Conservation (phyloP, 148 eudicot genomes). For the Euryodendron excelsum region DNA sequence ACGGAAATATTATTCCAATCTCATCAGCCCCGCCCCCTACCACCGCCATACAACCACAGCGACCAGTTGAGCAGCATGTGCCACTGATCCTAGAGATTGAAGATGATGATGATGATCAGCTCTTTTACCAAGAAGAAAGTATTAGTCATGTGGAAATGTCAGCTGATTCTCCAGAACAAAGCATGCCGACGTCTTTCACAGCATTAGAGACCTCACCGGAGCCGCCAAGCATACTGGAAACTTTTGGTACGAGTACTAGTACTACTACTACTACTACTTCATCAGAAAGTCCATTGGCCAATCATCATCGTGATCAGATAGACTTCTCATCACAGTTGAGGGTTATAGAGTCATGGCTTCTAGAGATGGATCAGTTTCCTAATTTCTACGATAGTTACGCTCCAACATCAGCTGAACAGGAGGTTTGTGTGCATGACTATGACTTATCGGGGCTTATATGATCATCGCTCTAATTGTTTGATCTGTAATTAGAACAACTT, state of each 20-base stretch:
- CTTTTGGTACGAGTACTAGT: neutral
- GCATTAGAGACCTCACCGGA: too few species aligned
- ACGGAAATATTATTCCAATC: neutral
- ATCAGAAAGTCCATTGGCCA: neutral
- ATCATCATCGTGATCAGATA: neutral
- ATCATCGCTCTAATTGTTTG: neutral
- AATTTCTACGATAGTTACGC: neutral
- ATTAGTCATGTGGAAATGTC: too few species aligned
- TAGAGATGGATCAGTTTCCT: constrained; percentile 14
- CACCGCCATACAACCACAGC: neutral
- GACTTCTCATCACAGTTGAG: neutral
- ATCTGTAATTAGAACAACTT: too few species aligned
- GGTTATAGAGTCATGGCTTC: constrained; percentile 11
- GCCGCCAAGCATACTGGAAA: neutral
- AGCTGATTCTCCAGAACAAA: too few species aligned
- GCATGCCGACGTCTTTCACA: too few species aligned
- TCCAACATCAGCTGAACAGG: neutral
- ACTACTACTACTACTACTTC: too few species aligned
- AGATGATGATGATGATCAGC: too few species aligned
- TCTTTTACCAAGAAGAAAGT: too few species aligned
- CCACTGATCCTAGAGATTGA: neutral
- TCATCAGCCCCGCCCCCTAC: constrained; percentile 9
- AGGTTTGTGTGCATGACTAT: neutral
- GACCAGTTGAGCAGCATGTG: neutral
- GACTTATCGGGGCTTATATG: neutral